Percentiles rank a stretch among this genome's conserved stretches.
phyloP scores from a whole-genome alignment of 768 basidiomycete genomes.

The Suillus bovinus region DNA sequence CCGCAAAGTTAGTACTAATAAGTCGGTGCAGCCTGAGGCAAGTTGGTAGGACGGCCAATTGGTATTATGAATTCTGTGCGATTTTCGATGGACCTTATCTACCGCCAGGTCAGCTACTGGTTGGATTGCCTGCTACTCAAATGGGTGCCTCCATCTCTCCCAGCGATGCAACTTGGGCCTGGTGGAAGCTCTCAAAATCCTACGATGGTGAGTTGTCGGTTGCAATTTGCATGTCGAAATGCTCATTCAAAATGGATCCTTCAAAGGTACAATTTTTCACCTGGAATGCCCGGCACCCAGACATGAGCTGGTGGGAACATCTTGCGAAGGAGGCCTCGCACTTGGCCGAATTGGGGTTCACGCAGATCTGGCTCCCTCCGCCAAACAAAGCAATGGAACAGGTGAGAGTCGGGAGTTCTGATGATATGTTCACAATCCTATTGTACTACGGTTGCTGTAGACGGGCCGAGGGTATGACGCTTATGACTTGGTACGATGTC shows the following conservation, averaged over 20 bases:
- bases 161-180: constrained; percentile 62
- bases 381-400: constrained; percentile 74
- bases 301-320: constrained; percentile 80
- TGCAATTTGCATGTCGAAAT: background rate
- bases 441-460: constrained; percentile 36
- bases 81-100: constrained; percentile 12
- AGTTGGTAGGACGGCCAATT: too few species aligned
- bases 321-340: constrained; percentile 63
- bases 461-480: constrained; percentile 80
- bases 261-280: constrained; percentile 82
- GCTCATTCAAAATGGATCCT: background rate
- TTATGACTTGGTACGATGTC: constrained; percentile 68
- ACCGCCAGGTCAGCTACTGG: constrained; percentile 18
- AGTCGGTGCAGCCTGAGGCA: too few species aligned
- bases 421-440: constrained; percentile 10
- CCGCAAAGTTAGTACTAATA: too few species aligned
- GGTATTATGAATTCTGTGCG: background rate
- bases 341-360: constrained; percentile 68
- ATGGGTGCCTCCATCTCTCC: constrained; percentile 42
- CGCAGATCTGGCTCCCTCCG: constrained; percentile 83
- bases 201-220: constrained; percentile 55
- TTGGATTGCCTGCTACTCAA: constrained; percentile 23
- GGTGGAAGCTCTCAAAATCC: constrained; percentile 51
- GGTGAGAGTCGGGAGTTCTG: constrained; percentile 32
- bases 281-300: constrained; percentile 63